Conservation (phyloP, 768 basidiomycete species). For the Vishniacozyma victoriae region DNA sequence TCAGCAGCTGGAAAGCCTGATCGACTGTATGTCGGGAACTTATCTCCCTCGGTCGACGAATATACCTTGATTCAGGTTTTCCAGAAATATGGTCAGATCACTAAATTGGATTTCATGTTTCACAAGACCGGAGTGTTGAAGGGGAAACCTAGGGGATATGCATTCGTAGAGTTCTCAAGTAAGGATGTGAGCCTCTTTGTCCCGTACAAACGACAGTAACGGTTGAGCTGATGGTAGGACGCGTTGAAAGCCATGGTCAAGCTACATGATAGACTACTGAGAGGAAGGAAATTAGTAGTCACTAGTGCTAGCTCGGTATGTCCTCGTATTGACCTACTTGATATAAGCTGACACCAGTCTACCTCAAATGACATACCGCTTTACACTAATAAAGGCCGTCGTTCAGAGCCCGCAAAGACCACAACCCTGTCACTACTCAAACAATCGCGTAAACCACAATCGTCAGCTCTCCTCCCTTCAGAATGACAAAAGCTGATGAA, state of each 20-base stretch:
- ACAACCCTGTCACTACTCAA: slow-evolving; percentile 87
- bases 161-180: slow-evolving; percentile 78
- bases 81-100: slow-evolving; percentile 83
- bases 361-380: slow-evolving; percentile 24
- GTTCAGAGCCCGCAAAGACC: slow-evolving; percentile 50
- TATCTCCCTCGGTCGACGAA: slow-evolving; percentile 83
- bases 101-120: slow-evolving; percentile 89
- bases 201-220: too few species aligned
- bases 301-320: slow-evolving; percentile 78
- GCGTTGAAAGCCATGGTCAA: slow-evolving; percentile 68
- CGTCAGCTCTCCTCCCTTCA: too few species aligned
- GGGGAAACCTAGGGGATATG: slow-evolving; percentile 92
- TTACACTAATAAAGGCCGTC: slow-evolving; percentile 24
- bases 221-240: slow-evolving; percentile 56
- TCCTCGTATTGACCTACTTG: background rate
- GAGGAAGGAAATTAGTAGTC: slow-evolving; percentile 83
- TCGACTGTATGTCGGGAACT: slow-evolving; percentile 82
- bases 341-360: slow-evolving; percentile 21
- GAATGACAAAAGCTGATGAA: too few species aligned
- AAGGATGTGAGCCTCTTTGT: slow-evolving; percentile 65
- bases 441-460: slow-evolving; percentile 54
- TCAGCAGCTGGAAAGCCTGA: slow-evolving; percentile 50
- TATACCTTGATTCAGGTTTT: slow-evolving; percentile 85
- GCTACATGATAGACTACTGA: slow-evolving; percentile 71
- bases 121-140: slow-evolving; percentile 83